Percentiles rank a stretch among this genome's conserved stretches.
phyloP scores from a whole-genome alignment of 305 asterid species.

The Fraxinus ornus region DNA sequence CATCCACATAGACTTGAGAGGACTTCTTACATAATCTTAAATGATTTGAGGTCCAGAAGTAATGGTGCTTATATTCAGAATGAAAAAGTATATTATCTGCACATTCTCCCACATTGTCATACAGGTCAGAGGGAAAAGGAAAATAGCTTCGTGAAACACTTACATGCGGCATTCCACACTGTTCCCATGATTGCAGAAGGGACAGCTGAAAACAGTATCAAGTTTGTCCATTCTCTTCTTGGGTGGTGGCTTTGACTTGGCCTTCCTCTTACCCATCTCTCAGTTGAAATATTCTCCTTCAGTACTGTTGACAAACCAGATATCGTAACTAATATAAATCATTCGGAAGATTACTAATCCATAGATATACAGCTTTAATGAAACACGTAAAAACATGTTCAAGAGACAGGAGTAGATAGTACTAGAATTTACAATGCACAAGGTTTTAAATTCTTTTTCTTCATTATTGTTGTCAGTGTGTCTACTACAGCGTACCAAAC shows the following conservation, averaged over 20 bases:
- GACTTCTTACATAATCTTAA: slow-evolving; percentile 4
- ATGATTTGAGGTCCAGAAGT: not conserved
- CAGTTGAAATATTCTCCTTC: slow-evolving; percentile 18
- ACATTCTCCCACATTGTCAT: not conserved
- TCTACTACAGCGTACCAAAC: not conserved
- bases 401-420: not conserved
- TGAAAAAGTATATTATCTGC: not conserved
- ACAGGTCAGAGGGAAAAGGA: not conserved
- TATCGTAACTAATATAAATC: not conserved
- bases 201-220: slow-evolving; percentile 94
- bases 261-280: slow-evolving; percentile 94
- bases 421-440: not conserved
- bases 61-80: not conserved
- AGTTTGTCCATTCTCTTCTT: slow-evolving; percentile 95
- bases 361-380: not conserved
- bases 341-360: not conserved
- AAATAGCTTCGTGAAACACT: slow-evolving; percentile 20
- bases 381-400: not conserved
- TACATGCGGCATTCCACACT: slow-evolving; percentile 93
- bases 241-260: slow-evolving; percentile 92
- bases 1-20: not conserved
- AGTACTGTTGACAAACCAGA: not conserved
- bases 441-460: not conserved
- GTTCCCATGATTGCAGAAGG: slow-evolving; percentile 88
- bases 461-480: slow-evolving; percentile 9